phyloP scores from a whole-genome alignment of 495 filamentous ascomycete species.

The Wilcoxina mikolae region DNA sequence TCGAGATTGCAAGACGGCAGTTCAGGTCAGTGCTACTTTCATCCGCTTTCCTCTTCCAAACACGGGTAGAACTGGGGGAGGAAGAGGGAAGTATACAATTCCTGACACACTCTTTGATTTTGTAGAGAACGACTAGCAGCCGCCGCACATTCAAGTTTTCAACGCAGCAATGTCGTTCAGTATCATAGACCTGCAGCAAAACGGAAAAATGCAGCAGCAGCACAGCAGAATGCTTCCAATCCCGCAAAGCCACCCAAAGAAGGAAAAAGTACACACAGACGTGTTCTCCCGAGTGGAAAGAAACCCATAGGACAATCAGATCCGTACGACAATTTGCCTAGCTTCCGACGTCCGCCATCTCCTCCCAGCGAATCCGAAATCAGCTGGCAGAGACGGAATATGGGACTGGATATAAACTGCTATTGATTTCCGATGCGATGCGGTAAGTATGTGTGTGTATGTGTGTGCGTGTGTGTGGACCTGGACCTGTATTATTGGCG shows the following conservation, averaged over 20 bases:
- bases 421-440: not conserved
- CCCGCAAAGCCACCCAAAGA: not conserved
- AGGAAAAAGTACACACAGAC: not conserved
- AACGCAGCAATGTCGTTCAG: conserved; percentile 17
- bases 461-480: no score
- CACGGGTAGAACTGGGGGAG: not conserved
- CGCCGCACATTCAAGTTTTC: conserved; percentile 19
- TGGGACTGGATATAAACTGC: conserved; percentile 20
- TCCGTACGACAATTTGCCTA: conserved; percentile 16
- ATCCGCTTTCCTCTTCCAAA: not conserved
- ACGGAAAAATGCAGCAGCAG: not conserved
- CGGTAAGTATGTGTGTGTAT: no score
- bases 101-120: conserved; percentile 20
- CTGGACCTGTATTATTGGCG: no score
- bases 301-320: conserved; percentile 16
- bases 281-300: not conserved
- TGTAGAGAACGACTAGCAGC: conserved; percentile 24
- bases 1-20: conserved; percentile 25
- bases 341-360: conserved; percentile 23
- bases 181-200: conserved; percentile 7
- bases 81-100: not conserved
- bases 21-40: conserved; percentile 17
- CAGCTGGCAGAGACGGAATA: conserved; percentile 18
- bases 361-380: conserved; percentile 26
- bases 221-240: not conserved